These are phyloP conservation scores for Pseudogymnoascus sp. DNA, from an alignment of 2,329 filamentous ascomycete genomes.

Conservation along the genomic window DNA sequence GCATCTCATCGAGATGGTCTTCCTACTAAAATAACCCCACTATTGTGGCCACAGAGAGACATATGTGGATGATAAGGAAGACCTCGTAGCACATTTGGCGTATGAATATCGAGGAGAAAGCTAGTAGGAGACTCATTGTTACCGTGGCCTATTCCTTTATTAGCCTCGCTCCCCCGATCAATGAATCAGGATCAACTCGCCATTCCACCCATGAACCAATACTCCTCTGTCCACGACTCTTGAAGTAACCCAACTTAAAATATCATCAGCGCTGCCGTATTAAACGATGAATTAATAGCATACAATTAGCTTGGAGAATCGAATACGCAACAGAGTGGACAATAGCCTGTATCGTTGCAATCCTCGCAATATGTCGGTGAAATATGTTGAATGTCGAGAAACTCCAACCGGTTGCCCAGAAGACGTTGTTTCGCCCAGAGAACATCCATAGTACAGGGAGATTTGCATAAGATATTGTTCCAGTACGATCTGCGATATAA, in stretches of 20 bases:
- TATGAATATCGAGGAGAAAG: conserved; percentile 36
- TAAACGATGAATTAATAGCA: conserved; percentile 30
- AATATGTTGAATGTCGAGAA: conserved; percentile 61
- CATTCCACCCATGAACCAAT: conserved; percentile 35
- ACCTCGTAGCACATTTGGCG: conserved; percentile 38
- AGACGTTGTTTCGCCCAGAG: conserved; percentile 57
- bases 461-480: conserved; percentile 56
- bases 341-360: conserved; percentile 54
- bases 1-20: not conserved
- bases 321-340: conserved; percentile 56
- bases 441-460: conserved; percentile 61
- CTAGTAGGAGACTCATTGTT: conserved; percentile 35
- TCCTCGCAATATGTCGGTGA: conserved; percentile 58
- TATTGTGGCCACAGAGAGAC: conserved; percentile 43
- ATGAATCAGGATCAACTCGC: conserved; percentile 14
- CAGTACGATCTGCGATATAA: conserved; percentile 56
- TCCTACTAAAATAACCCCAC: conserved; percentile 42
- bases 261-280: conserved; percentile 24
- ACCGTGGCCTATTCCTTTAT: conserved; percentile 25
- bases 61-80: conserved; percentile 44
- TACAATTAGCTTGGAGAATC: conserved; percentile 28
- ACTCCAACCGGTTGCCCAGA: conserved; percentile 63
- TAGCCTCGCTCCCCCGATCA: not conserved
- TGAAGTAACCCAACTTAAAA: not conserved
- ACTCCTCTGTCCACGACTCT: conserved; percentile 26